Conservation (phyloP, 2,329 filamentous ascomycete genomes). For the Thielaviopsis euricoi region DNA sequence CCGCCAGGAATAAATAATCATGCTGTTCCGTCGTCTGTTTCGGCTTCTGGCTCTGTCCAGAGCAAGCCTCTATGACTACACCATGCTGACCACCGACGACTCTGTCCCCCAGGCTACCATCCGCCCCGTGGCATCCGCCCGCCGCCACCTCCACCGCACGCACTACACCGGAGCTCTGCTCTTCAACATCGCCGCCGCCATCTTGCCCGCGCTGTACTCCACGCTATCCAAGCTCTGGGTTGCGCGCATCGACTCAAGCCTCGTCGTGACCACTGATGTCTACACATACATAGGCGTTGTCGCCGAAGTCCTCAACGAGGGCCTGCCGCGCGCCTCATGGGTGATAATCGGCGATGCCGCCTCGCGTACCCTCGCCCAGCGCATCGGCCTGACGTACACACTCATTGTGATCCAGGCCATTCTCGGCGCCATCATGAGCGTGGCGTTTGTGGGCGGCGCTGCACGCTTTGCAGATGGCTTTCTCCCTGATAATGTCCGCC, state of each 20-base stretch:
- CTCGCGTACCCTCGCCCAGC: constrained; percentile 30
- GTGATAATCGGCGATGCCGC: constrained; percentile 49
- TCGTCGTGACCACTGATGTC: constrained; percentile 23
- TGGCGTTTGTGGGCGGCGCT: constrained; percentile 39
- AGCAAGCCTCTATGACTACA: too few relatives aligned
- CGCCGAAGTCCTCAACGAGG: constrained; percentile 55
- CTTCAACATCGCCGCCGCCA: constrained; percentile 47
- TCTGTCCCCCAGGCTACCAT: too few relatives aligned
- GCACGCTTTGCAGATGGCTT: constrained; percentile 41
- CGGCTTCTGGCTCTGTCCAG: too few relatives aligned
- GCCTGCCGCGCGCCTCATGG: constrained; percentile 51
- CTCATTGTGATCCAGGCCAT: constrained; percentile 42
- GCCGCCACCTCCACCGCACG: constrained; percentile 12
- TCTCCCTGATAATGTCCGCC: constrained; percentile 41
- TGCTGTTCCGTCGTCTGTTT: too few relatives aligned
- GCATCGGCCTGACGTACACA: constrained; percentile 43
- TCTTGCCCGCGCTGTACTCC: constrained; percentile 48
- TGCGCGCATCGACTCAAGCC: constrained; percentile 44
- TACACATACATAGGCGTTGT: constrained; percentile 56
- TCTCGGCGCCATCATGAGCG: constrained; percentile 41
- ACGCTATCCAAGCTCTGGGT: constrained; percentile 58
- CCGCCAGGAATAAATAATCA: too few relatives aligned
- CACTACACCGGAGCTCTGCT: constrained; percentile 38
- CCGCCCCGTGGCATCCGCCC: too few relatives aligned
- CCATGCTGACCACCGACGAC: too few relatives aligned